These are phyloP conservation scores for Orbilia brochopaga DNA, from an alignment of 2,329 filamentous ascomycete species.

Conservation along the genomic window DNA sequence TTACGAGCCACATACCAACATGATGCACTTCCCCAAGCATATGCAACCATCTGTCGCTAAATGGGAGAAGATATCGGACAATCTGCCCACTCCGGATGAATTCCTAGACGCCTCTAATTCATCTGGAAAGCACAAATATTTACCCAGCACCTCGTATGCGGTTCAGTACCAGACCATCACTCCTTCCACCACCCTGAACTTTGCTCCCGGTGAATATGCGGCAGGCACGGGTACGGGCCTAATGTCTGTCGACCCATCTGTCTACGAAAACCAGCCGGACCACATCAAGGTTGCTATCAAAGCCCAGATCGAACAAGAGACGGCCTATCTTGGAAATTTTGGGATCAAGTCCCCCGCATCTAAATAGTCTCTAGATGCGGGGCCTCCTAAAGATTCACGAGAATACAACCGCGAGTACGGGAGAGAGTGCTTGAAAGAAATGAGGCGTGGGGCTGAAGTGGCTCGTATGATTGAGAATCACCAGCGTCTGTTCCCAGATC, in stretches of 20 bases:
- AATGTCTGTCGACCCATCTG: slow-evolving; percentile 21
- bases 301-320: slow-evolving; percentile 25
- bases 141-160: slow-evolving; percentile 8
- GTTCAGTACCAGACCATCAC: slow-evolving; percentile 22
- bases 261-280: slow-evolving; percentile 26
- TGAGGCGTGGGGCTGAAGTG: no score
- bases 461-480: no score
- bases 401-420: no score
- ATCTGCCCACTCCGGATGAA: slow-evolving; percentile 14
- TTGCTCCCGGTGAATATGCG: slow-evolving; percentile 20
- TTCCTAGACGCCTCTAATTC: slow-evolving; percentile 26
- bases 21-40: slow-evolving; percentile 24
- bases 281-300: slow-evolving; percentile 30
- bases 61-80: slow-evolving; percentile 24
- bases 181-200: slow-evolving; percentile 14
- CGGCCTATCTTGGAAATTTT: slow-evolving; percentile 13
- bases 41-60: slow-evolving; percentile 27
- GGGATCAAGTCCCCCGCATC: slow-evolving; percentile 21
- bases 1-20: slow-evolving; percentile 47
- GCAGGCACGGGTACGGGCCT: slow-evolving; percentile 7
- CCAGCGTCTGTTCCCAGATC: no score
- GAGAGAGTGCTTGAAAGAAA: no score
- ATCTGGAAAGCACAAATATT: slow-evolving; percentile 17
- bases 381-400: neutral
- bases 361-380: slow-evolving; percentile 25